These are phyloP conservation scores for Thalassiosira hispida DNA, from an alignment of 352 stramenopile genomes.

Conservation along the genomic window DNA sequence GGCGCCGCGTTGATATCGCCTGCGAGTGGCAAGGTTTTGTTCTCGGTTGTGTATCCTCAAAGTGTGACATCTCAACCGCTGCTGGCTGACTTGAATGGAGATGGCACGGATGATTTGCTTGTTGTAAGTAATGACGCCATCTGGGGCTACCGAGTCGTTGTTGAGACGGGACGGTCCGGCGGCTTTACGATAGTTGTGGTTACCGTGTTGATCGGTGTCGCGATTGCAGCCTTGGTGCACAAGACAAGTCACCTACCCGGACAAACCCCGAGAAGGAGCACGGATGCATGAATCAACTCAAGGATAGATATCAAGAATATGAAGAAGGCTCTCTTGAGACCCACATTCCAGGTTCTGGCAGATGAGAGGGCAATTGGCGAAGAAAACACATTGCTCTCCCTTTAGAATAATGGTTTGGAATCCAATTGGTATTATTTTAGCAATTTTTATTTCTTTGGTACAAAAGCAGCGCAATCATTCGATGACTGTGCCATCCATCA, in stretches of 20 bases:
- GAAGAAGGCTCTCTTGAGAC: neutral
- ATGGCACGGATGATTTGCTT: slow-evolving; percentile 82
- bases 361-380: too few relatives aligned
- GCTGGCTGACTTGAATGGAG: slow-evolving; percentile 76
- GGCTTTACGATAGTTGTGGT: slow-evolving; percentile 70
- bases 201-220: slow-evolving; percentile 67
- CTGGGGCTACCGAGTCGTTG: slow-evolving; percentile 77
- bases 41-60: slow-evolving; percentile 70
- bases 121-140: slow-evolving; percentile 73
- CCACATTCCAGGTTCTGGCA: neutral
- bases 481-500: neutral
- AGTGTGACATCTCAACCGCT: slow-evolving; percentile 57
- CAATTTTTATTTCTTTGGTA: slow-evolving; percentile 10
- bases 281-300: slow-evolving; percentile 55
- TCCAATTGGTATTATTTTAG: neutral
- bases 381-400: too few relatives aligned
- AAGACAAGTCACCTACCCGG: slow-evolving; percentile 52
- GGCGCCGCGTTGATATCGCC: slow-evolving; percentile 67
- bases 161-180: slow-evolving; percentile 57
- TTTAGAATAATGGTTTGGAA: too few relatives aligned
- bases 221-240: slow-evolving; percentile 71
- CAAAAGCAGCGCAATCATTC: slow-evolving; percentile 12
- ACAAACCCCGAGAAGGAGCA: slow-evolving; percentile 60
- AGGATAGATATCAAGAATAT: slow-evolving; percentile 3
- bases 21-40: slow-evolving; percentile 66